These are phyloP conservation scores for Colletotrichum eleusines DNA, from an alignment of 2,329 filamentous ascomycete species.

Conservation along the genomic window DNA sequence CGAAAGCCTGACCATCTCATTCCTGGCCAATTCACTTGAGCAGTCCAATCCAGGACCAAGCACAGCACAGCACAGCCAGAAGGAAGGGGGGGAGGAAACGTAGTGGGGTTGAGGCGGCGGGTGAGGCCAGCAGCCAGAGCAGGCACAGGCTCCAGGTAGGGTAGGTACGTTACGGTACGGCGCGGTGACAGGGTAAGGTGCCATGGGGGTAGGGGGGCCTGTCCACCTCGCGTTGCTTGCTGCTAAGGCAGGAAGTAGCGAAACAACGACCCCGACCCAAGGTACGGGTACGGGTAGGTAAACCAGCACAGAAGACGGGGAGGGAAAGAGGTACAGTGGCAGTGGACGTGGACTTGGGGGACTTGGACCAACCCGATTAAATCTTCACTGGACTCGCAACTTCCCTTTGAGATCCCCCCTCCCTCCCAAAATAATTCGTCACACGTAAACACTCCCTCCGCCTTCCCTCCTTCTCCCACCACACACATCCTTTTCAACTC, in stretches of 20 bases:
- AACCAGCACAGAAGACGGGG: slow-evolving; percentile 29
- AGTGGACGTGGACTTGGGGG: slow-evolving; percentile 4
- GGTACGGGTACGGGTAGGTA: slow-evolving; percentile 17
- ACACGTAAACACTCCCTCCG: slow-evolving; percentile 41
- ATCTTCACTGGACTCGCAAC: slow-evolving; percentile 41
- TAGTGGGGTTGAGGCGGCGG: slow-evolving; percentile 36
- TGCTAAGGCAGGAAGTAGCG: slow-evolving; percentile 14
- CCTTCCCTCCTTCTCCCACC: slow-evolving; percentile 39
- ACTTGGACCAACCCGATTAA: slow-evolving; percentile 40
- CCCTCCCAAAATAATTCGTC: slow-evolving; percentile 42
- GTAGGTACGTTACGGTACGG: slow-evolving; percentile 14
- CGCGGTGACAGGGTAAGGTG: slow-evolving; percentile 7
- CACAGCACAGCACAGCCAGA: slow-evolving; percentile 3
- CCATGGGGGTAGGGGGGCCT: neutral
- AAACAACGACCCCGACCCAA: slow-evolving; percentile 26
- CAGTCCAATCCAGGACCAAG: slow-evolving; percentile 5
- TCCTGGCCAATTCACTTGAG: slow-evolving; percentile 14
- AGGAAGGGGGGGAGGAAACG: slow-evolving; percentile 19
- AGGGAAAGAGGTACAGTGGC: slow-evolving; percentile 12
- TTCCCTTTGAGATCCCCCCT: slow-evolving; percentile 35
- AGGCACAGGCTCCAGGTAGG: slow-evolving; percentile 13
- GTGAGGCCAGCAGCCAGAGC: slow-evolving; percentile 35
- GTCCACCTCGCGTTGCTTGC: neutral
- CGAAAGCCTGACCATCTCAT: slow-evolving; percentile 34
- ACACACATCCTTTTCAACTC: slow-evolving; percentile 37